Evolutionary conservation across 2,329 filamentous ascomycete species (phyloP).

Genomic region (Alternaria triticimaculans): DNA sequence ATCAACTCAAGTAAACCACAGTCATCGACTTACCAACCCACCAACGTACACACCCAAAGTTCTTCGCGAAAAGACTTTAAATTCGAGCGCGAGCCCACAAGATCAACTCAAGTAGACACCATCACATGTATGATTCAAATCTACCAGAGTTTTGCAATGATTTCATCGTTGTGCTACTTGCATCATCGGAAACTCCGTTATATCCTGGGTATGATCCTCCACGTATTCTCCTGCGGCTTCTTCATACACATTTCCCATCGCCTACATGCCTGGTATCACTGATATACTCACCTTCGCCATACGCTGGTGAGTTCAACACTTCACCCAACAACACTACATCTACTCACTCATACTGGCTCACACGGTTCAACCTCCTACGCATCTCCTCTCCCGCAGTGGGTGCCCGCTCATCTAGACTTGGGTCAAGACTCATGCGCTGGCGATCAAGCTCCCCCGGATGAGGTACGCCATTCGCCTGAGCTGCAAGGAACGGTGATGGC

Average conservation of each 20-base stretch:
- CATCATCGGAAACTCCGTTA: neutral
- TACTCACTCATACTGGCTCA: slow-evolving; percentile 1
- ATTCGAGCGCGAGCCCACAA: no score
- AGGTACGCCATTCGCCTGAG: slow-evolving; percentile 19
- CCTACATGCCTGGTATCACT: neutral
- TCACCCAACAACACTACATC: neutral
- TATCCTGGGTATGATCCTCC: neutral
- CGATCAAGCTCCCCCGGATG: slow-evolving; percentile 18
- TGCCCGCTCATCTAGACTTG: slow-evolving; percentile 14
- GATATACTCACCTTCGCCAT: neutral
- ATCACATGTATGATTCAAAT: neutral
- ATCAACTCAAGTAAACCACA: neutral
- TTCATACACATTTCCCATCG: neutral
- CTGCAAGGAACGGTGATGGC: slow-evolving; percentile 44
- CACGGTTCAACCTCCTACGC: slow-evolving; percentile 27
- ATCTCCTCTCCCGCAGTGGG: slow-evolving; percentile 33
- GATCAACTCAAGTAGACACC: neutral
- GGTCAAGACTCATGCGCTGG: slow-evolving; percentile 7
- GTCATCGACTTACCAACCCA: no score
- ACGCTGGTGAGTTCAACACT: neutral
- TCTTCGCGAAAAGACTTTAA: no score
- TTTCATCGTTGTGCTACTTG: neutral
- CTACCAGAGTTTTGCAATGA: neutral
- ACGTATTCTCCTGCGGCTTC: neutral
- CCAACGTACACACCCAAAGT: no score